Evolutionary conservation across 352 stramenopile species (phyloP).

Genomic region (Heterotrichella gracilis): DNA sequence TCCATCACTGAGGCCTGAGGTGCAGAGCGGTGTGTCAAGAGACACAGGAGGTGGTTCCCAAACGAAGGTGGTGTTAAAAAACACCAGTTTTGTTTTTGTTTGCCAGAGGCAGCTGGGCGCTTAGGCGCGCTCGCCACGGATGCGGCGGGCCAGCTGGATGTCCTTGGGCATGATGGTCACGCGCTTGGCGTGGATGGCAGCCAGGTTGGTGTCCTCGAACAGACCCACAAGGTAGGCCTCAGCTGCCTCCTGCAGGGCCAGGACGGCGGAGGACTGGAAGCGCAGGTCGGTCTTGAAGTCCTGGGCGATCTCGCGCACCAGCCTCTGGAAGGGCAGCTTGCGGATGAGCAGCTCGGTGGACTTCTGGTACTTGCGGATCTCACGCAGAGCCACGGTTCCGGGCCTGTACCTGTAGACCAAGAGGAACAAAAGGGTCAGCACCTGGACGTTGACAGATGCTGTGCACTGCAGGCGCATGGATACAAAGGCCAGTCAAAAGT

Average conservation of each 20-base stretch:
- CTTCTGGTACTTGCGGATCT: slow-evolving; percentile 49
- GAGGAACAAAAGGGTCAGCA: too few species aligned
- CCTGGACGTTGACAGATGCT: too few species aligned
- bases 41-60: too few species aligned
- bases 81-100: too few species aligned
- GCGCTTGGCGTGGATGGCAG: slow-evolving; percentile 64
- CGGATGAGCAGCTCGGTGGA: slow-evolving; percentile 40
- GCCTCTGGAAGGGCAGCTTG: slow-evolving; percentile 32
- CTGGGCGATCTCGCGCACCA: slow-evolving; percentile 35
- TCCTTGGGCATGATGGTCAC: slow-evolving; percentile 86
- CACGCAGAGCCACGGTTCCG: slow-evolving; percentile 38
- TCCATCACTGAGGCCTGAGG: too few species aligned
- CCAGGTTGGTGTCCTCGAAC: slow-evolving; percentile 59
- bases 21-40: too few species aligned
- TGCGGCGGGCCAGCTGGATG: slow-evolving; percentile 59
- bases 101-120: too few species aligned
- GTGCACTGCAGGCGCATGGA: too few species aligned
- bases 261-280: slow-evolving; percentile 65
- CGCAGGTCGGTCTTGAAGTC: slow-evolving; percentile 66
- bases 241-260: slow-evolving; percentile 52
- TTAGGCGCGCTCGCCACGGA: too few species aligned
- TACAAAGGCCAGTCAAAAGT: too few species aligned
- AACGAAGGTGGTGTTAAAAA: too few species aligned
- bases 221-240: slow-evolving; percentile 60
- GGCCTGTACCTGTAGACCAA: slow-evolving; percentile 42